Evolutionary conservation across 306 rosid genomes (phyloP), one percentile per base, ranked within the genome.

Genomic region (Sindora glabra): DNA sequence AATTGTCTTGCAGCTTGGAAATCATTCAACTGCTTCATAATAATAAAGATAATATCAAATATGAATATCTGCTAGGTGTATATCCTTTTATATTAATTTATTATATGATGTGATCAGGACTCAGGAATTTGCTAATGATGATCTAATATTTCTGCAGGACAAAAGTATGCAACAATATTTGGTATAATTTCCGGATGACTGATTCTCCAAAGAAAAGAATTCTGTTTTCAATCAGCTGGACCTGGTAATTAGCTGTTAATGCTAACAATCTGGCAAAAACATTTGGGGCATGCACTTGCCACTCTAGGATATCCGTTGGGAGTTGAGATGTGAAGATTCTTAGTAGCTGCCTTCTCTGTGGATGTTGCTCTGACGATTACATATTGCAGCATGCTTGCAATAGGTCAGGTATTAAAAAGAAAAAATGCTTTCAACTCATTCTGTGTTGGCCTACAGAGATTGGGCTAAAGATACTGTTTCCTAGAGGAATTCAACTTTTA

Each of bases 221-320:
- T 92, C 88, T 80, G 98, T 92, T 66, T 92, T 92, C 73, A 95
- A 92, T 71, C 98, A 83, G 56, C 82, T 92, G 98, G 88, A 80
- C n/a, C n/a, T 45, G 70, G 30, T 60, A 18, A 27, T 13, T 44
- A n/a, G n/a, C 39, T 63, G 13, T 40, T 56, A 65, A n/a, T 36
- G n/a, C 53, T n/a, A n/a, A n/a, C n/a, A n/a, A n/a, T n/a, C n/a
- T n/a, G n/a, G n/a, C n/a, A n/a, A n/a, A n/a, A n/a, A n/a, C n/a
- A n/a, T n/a, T n/a, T n/a, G n/a, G n/a, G n/a, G n/a, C n/a, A n/a
- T n/a, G n/a, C n/a, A n/a, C n/a, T 18, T 48, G 30, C 71, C 76
- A 33, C 57, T 67, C 62, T 56, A 92, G 98, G 90, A 83, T 88
- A 54, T 77, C 95, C n/a, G 95, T 88, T 67, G 95, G 95, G 73